These are phyloP conservation scores for Roridomyces roridus DNA, from an alignment of 768 basidiomycete species.

Conservation along the genomic window DNA sequence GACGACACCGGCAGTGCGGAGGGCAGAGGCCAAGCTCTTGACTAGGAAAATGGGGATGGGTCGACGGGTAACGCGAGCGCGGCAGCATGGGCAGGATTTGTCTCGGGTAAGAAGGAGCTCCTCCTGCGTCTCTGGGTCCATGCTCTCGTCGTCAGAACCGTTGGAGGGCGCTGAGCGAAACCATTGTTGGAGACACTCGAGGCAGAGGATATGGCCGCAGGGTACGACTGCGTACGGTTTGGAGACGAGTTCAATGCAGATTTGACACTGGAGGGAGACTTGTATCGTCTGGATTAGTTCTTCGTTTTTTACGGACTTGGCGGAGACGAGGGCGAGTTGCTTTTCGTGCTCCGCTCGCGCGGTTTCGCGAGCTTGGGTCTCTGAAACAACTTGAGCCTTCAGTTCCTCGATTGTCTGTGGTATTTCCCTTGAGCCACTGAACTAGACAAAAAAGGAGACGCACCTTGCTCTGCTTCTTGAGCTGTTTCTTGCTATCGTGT, in stretches of 20 bases:
- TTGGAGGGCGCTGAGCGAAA: slow-evolving; percentile 68
- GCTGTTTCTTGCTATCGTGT: slow-evolving; percentile 52
- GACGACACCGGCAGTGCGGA: slow-evolving; percentile 34
- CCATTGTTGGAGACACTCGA: slow-evolving; percentile 77
- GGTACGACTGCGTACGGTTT: slow-evolving; percentile 74
- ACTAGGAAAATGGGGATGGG: slow-evolving; percentile 76
- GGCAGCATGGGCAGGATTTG: slow-evolving; percentile 79
- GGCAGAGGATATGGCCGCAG: slow-evolving; percentile 82
- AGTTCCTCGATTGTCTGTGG: slow-evolving; percentile 61
- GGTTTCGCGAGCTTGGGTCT: slow-evolving; percentile 45
- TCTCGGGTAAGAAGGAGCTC: slow-evolving; percentile 60
- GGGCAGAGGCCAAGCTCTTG: slow-evolving; percentile 58
- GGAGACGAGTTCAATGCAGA: slow-evolving; percentile 73
- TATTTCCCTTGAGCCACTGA: slow-evolving; percentile 6
- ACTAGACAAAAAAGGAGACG: neutral
- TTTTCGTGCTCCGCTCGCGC: slow-evolving; percentile 42
- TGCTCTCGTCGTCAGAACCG: slow-evolving; percentile 41
- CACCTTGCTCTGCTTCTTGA: slow-evolving; percentile 66
- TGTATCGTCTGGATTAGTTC: slow-evolving; percentile 69
- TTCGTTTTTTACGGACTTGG: slow-evolving; percentile 56
- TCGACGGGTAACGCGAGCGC: slow-evolving; percentile 58
- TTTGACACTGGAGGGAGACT: slow-evolving; percentile 70
- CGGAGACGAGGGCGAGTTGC: slow-evolving; percentile 49
- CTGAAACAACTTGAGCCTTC: slow-evolving; percentile 45
- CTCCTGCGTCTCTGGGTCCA: slow-evolving; percentile 42